Conservation (phyloP, 495 filamentous ascomycete species). For the Choiromyces venosus region DNA sequence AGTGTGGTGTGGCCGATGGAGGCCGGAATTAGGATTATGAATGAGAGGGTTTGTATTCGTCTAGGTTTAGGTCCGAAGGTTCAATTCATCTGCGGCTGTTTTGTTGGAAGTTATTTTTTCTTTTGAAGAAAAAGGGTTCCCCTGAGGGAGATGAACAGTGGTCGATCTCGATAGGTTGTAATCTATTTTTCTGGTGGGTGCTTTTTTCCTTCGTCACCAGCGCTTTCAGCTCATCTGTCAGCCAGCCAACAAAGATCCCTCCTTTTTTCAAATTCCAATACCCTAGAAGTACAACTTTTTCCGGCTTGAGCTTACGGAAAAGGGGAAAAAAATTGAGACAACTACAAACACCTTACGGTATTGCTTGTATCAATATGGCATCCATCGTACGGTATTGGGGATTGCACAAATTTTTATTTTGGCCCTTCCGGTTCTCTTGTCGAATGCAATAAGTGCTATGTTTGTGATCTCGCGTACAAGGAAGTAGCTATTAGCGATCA, state of each 20-base stretch:
- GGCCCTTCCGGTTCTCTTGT: neutral
- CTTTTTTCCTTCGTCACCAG: neutral
- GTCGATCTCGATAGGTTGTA: neutral
- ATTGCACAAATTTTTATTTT: neutral
- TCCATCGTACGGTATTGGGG: no score
- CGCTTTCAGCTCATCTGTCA: neutral
- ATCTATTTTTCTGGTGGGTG: neutral
- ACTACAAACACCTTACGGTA: no score
- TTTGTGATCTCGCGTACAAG: no score
- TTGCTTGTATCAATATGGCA: no score
- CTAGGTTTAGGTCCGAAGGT: neutral
- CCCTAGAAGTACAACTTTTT: no score
- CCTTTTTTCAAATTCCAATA: no score
- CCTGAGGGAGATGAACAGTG: neutral
- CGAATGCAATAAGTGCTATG: neutral
- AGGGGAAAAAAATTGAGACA: no score
- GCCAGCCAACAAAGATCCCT: no score
- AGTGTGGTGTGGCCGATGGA: constrained; percentile 9
- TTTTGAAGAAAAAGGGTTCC: neutral
- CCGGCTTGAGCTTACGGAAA: neutral
- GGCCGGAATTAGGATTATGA: neutral
- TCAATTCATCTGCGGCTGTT: neutral
- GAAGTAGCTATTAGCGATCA: neutral
- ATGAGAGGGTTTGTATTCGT: neutral
- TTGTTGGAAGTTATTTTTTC: neutral